phyloP scores from a whole-genome alignment of 2,329 filamentous ascomycete species.

The Aspergillus terreus region DNA sequence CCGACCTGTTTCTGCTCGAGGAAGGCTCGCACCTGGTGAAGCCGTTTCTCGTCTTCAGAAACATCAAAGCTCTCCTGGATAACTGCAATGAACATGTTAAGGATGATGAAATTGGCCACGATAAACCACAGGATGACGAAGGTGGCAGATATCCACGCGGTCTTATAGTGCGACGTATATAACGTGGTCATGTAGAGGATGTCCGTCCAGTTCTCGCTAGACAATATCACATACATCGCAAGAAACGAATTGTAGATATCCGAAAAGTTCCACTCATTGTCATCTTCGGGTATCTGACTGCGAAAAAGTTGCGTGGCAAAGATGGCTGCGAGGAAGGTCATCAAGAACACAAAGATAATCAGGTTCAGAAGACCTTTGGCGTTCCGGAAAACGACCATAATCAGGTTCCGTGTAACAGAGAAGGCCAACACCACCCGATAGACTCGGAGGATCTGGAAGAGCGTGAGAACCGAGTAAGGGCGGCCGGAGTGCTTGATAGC shows the following conservation, averaged over 20 bases:
- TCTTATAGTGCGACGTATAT: conserved; percentile 61
- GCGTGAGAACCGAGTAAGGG: conserved; percentile 79
- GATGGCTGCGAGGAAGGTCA: conserved; percentile 90
- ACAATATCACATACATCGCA: conserved; percentile 95
- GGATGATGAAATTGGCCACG: conserved; percentile 85
- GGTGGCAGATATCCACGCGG: conserved; percentile 87
- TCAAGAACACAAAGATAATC: conserved; percentile 92
- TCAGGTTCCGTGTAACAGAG: conserved; percentile 79
- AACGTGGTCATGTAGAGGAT: conserved; percentile 80
- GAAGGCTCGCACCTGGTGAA: conserved; percentile 95
- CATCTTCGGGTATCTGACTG: conserved; percentile 69
- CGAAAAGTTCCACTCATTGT: conserved; percentile 70
- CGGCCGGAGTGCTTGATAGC: conserved; percentile 68
- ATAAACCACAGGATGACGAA: conserved; percentile 97
- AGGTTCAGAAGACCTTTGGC: conserved; percentile 88
- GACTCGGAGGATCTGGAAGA: conserved; percentile 88
- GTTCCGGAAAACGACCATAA: conserved; percentile 83
- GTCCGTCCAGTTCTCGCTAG: conserved; percentile 91
- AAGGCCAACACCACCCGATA: conserved; percentile 91
- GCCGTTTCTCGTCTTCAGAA: conserved; percentile 93
- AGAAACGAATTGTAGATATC: conserved; percentile 95
- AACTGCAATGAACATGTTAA: conserved; percentile 99
- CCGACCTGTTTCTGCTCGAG: conserved; percentile 85
- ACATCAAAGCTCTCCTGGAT: conserved; percentile 99
- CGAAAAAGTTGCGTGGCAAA: conserved; percentile 92